Percentiles rank a stretch among this genome's conserved stretches.
These are phyloP conservation scores for Trichoderma citrinoviride DNA, from an alignment of 2,329 filamentous ascomycete species.

Conservation along the genomic window DNA sequence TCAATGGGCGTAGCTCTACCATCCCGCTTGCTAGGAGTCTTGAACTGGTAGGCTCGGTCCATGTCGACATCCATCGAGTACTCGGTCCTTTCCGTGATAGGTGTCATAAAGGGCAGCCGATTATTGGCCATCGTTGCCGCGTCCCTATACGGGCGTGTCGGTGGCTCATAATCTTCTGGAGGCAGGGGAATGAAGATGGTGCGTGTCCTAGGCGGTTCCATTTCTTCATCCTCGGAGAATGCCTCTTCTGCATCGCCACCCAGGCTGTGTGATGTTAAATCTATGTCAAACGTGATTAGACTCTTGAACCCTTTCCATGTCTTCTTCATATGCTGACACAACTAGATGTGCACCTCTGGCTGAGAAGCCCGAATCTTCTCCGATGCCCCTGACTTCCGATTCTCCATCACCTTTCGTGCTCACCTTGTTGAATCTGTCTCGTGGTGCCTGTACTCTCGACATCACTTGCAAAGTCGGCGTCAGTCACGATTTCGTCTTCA, in stretches of 20 bases:
- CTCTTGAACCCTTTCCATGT: constrained; percentile 39
- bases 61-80: constrained; percentile 71
- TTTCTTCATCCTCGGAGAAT: constrained; percentile 4
- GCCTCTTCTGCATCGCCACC: constrained; percentile 23
- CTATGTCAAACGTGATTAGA: constrained; percentile 34
- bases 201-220: constrained; percentile 50
- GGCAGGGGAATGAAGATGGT: constrained; percentile 74
- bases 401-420: constrained; percentile 47
- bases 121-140: constrained; percentile 79
- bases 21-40: constrained; percentile 70
- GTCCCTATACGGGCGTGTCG: constrained; percentile 77
- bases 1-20: constrained; percentile 28
- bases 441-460: constrained; percentile 82
- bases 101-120: constrained; percentile 95
- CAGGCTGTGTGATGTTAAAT: constrained; percentile 24
- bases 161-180: constrained; percentile 82
- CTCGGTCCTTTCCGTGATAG: constrained; percentile 94
- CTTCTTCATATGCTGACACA: constrained; percentile 45
- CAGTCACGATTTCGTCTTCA: constrained; percentile 55
- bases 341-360: constrained; percentile 58
- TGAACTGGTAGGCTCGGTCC: constrained; percentile 60
- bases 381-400: constrained; percentile 61
- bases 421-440: constrained; percentile 56
- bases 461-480: constrained; percentile 77
- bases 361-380: constrained; percentile 88